Evolutionary conservation across 2,329 filamentous ascomycete species (phyloP).

Genomic region (Whalleya microplaca): DNA sequence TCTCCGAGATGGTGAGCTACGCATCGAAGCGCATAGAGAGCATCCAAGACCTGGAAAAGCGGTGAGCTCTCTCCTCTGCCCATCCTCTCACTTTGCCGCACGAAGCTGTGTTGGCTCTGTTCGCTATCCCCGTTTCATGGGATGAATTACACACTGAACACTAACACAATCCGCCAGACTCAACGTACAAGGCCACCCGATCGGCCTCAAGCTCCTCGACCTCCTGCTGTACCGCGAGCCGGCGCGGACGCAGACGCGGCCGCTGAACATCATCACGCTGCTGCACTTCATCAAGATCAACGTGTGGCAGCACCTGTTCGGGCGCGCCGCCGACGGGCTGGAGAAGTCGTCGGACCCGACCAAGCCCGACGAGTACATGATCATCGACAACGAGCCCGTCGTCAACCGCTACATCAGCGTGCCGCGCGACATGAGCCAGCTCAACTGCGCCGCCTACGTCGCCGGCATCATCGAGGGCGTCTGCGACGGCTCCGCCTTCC

Average conservation of each 20-base stretch:
- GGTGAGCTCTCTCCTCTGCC: conserved; percentile 63
- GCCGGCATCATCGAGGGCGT: conserved; percentile 95
- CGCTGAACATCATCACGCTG: conserved; percentile 85
- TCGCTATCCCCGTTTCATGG: background rate
- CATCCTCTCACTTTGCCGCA: too few relatives aligned
- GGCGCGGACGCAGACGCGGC: conserved; percentile 71
- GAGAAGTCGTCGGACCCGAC: conserved; percentile 83
- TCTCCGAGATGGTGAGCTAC: conserved; percentile 95
- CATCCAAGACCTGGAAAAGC: conserved; percentile 90
- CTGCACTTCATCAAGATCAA: conserved; percentile 94
- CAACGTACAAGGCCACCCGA: conserved; percentile 88
- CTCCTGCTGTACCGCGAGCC: conserved; percentile 87
- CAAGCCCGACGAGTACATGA: conserved; percentile 97
- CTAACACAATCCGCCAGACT: conserved; percentile 57
- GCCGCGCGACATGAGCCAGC: conserved; percentile 91
- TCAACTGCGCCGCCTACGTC: conserved; percentile 95
- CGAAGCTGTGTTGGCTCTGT: too few relatives aligned
- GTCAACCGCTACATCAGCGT: conserved; percentile 94
- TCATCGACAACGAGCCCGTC: conserved; percentile 95
- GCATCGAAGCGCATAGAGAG: conserved; percentile 88
- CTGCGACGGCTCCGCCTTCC: conserved; percentile 90
- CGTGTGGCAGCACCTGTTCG: conserved; percentile 91
- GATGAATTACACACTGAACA: too few relatives aligned
- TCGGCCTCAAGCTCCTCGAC: conserved; percentile 93
- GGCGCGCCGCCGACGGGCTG: conserved; percentile 85